Conservation (phyloP, 805 yeast genomes). For the Starmerella khaoyaiensis region DNA sequence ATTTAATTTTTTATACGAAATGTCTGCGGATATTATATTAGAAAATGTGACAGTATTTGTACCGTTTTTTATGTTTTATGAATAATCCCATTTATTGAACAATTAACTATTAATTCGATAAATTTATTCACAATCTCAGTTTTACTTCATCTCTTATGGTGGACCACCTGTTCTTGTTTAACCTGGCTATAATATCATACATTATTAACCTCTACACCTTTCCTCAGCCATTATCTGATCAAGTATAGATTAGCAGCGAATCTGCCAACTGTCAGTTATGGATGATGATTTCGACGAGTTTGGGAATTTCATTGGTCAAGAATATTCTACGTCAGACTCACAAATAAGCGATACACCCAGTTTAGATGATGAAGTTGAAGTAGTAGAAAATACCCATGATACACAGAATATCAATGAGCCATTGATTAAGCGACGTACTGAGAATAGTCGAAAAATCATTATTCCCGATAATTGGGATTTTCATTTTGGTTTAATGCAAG, state of each 20-base stretch:
- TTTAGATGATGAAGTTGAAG: slow-evolving; percentile 21
- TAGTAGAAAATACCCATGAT: slow-evolving; percentile 44
- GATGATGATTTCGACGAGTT: slow-evolving; percentile 24
- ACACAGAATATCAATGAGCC: slow-evolving; percentile 48
- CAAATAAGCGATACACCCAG: slow-evolving; percentile 1
- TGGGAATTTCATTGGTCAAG: slow-evolving; percentile 27
- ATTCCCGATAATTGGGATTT: slow-evolving; percentile 35
- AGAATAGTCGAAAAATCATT: slow-evolving; percentile 44
- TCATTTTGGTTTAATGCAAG: slow-evolving; percentile 38
- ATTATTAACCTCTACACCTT: not conserved
- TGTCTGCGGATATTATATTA: not conserved
- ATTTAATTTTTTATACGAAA: not conserved
- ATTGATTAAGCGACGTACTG: slow-evolving; percentile 33
- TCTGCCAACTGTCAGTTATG: slow-evolving; percentile 6
- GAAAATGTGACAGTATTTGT: no score
- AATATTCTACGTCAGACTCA: slow-evolving; percentile 21
- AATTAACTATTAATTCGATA: no score
- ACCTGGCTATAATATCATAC: not conserved
- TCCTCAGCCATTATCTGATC: no score
- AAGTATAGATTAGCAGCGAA: no score
- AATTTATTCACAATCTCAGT: no score
- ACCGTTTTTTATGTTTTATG: no score
- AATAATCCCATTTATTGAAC: no score
- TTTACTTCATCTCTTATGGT: no score
- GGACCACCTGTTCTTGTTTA: no score